Conservation (phyloP, 257 asterid genomes). For the Jaltomata sinuosa region DNA sequence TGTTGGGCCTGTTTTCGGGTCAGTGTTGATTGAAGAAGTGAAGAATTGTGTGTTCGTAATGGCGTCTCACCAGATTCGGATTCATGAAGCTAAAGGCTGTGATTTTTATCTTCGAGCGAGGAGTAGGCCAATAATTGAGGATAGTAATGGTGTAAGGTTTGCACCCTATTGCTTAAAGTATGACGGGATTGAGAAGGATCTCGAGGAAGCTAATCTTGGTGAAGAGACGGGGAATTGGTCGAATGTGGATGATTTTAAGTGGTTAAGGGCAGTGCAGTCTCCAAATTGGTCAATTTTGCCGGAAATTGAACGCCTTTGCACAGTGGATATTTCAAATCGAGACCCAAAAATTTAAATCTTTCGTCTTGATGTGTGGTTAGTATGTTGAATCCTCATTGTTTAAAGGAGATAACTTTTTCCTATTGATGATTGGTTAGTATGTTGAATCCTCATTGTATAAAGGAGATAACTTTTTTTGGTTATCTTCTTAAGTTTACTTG, state of each 20-base stretch:
- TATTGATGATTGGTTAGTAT: background rate
- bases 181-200: conserved; percentile 52
- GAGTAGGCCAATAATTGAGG: conserved; percentile 93
- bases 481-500: background rate
- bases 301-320: conserved; percentile 33
- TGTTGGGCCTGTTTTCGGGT: conserved; percentile 54
- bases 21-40: conserved; percentile 71
- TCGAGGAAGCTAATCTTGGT: conserved; percentile 55
- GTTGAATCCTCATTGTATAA: background rate
- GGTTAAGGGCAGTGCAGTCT: conserved; percentile 84
- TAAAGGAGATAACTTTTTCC: background rate
- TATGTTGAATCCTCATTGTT: background rate
- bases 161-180: conserved; percentile 70
- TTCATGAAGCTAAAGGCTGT: conserved; percentile 61
- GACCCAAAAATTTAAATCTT: background rate
- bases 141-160: conserved; percentile 51
- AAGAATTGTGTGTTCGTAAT: conserved; percentile 52
- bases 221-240: conserved; percentile 85
- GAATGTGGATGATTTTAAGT: conserved; percentile 78
- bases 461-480: background rate
- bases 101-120: conserved; percentile 72
- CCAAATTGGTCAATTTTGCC: conserved; percentile 81
- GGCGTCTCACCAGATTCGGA: conserved; percentile 82
- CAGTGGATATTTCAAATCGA: conserved; percentile 27
- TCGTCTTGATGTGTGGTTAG: background rate